Base-by-base conservation (phyloP, 2,329 filamentous ascomycete species). In the Zalaria obscura region DNA sequence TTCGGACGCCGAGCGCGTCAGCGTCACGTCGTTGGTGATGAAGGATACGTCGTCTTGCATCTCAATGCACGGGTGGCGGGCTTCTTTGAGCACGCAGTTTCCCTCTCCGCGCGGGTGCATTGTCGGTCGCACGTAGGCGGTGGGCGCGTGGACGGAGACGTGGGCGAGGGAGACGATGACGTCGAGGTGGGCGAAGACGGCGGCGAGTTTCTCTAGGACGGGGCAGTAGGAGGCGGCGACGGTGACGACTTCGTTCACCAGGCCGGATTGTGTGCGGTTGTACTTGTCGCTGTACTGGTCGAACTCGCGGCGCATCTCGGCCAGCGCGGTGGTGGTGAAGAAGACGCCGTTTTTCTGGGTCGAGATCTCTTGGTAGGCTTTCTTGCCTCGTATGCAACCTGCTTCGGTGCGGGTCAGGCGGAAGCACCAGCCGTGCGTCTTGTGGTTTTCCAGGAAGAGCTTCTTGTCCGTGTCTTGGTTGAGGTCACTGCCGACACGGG, bases 261-360 rank as follows among this genome's bases (percentile, higher is more conserved):
- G 71, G 37, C 88, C 87, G 46, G 76, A 82, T 63, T 98, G 93
- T 0, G 88, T 96, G 41, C 87, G 79, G 63, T 93, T 93, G 67
- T 98, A 98, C 56, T 86, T 94, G 47, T 87, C 80, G 0, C 86
- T 93, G 1, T 95, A 72, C 60, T 96, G 88, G 55, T 98, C 89
- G 50, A 93, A 87, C 54, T 98, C 89, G 40, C 89, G 77, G 28
- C 91, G 81, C 53, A 88, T 75, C 26, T 78, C 73, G 55, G 87
- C 81, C 52, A 98, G 70, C 28, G 73, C 78, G 41, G 77, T 78
- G 3, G 91, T 98, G 1, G 91, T 96, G 62, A 98, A 98, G 66
- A 91, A 98, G 42, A 96, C 91, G 35, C 91, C 91, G 58, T 95
- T 98, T 72, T 98, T 98, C 64, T 96, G 91, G 0, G 93, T 98